A percentile compares a stretch with the other conserved stretches of the same genome.
Conservation (phyloP, 257 asterid genomes). For the Penstemon davidsonii region DNA sequence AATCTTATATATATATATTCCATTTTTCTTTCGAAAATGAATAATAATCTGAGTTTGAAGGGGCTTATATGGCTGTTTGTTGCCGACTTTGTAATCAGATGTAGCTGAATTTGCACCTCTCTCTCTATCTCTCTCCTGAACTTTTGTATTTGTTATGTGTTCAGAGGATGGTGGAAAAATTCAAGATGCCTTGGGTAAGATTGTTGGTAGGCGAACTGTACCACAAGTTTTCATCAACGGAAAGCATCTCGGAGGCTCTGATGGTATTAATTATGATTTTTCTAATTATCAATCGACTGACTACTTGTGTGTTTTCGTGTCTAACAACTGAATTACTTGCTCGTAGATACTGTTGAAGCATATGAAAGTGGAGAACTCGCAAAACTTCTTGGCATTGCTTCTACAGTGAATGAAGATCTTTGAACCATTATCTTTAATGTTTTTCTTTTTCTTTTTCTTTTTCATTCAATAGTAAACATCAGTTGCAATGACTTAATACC, state of each 20-base stretch:
- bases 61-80: neutral
- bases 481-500: neutral
- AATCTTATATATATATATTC: too few relatives aligned
- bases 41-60: neutral
- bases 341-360: slow-evolving; percentile 77
- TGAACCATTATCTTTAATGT: slow-evolving; percentile 32
- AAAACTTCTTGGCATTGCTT: slow-evolving; percentile 54
- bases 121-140: neutral
- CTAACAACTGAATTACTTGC: slow-evolving; percentile 23
- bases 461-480: too few relatives aligned
- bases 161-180: slow-evolving; percentile 73
- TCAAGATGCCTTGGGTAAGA: slow-evolving; percentile 74
- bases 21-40: neutral
- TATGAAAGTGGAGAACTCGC: slow-evolving; percentile 72
- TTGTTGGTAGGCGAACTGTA: slow-evolving; percentile 76
- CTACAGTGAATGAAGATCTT: slow-evolving; percentile 56
- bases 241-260: slow-evolving; percentile 93
- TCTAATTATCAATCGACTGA: neutral
- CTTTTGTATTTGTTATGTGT: neutral
- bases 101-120: neutral
- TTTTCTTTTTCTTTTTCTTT: neutral
- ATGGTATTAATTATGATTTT: slow-evolving; percentile 42
- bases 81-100: neutral
- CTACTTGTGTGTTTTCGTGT: neutral
- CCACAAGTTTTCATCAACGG: slow-evolving; percentile 93